Evolutionary conservation across 805 yeast genomes (phyloP).

Genomic region (Suhomyces sp.): DNA sequence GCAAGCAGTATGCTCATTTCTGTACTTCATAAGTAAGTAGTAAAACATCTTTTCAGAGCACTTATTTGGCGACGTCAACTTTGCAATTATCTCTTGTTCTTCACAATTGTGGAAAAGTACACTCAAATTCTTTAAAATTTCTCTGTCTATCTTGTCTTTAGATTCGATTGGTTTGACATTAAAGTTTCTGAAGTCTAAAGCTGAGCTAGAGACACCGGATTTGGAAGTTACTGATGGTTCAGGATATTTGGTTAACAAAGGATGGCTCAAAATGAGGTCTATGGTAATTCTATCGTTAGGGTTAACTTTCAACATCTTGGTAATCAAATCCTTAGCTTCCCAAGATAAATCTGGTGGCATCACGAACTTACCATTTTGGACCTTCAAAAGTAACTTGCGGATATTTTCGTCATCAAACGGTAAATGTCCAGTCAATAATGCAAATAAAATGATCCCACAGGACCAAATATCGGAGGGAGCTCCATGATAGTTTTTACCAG

Average conservation of each 20-base stretch:
- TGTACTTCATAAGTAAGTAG: constrained; percentile 68
- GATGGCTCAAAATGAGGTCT: constrained; percentile 74
- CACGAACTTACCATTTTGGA: constrained; percentile 81
- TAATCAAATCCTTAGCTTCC: constrained; percentile 86
- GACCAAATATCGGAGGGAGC: constrained; percentile 98
- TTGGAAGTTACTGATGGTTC: constrained; percentile 21
- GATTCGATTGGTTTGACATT: constrained; percentile 36
- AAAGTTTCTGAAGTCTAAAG: constrained; percentile 15
- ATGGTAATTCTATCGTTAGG: constrained; percentile 81
- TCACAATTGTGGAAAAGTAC: constrained; percentile 81
- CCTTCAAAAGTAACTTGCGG: constrained; percentile 80
- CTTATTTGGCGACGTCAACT: constrained; percentile 54
- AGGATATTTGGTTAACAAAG: constrained; percentile 74
- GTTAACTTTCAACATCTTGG: constrained; percentile 76
- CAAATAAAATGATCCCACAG: constrained; percentile 93
- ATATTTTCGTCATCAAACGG: constrained; percentile 98
- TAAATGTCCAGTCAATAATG: constrained; percentile 87
- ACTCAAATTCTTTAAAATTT: constrained; percentile 71
- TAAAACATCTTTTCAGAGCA: constrained; percentile 82
- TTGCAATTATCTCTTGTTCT: constrained; percentile 49
- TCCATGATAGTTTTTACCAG: constrained; percentile 94
- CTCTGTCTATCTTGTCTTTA: constrained; percentile 61
- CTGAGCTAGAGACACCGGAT: background rate
- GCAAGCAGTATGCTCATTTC: constrained; percentile 56
- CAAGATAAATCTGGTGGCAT: constrained; percentile 78